Conservation (phyloP, 2,329 filamentous ascomycete genomes). For the Pseudocercospora fijiensis region DNA sequence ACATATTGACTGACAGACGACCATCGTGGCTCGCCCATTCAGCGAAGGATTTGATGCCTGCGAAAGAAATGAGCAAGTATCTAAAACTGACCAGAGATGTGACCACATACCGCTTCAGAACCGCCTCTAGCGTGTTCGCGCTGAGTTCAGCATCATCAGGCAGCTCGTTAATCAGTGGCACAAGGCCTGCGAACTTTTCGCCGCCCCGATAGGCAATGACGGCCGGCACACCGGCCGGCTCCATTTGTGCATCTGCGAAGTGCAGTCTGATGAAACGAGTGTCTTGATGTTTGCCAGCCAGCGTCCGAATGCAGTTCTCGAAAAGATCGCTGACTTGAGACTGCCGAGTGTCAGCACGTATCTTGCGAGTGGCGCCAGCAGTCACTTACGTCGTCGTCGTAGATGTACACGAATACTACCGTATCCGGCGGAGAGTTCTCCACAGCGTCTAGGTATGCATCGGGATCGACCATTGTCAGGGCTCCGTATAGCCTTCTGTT, state of each 20-base stretch:
- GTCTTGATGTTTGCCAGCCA: constrained; percentile 69
- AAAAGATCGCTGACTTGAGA: constrained; percentile 76
- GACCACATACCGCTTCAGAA: constrained; percentile 52
- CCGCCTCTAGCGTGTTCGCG: constrained; percentile 56
- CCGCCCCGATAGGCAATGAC: constrained; percentile 85
- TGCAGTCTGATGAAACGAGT: constrained; percentile 89
- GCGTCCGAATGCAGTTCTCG: constrained; percentile 71
- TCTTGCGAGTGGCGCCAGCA: background rate
- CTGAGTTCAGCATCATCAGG: constrained; percentile 58
- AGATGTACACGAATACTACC: constrained; percentile 88
- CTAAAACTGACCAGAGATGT: background rate
- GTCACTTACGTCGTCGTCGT: constrained; percentile 73
- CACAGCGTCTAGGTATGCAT: constrained; percentile 92
- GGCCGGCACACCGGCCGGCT: constrained; percentile 81
- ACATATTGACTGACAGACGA: background rate
- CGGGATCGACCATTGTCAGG: constrained; percentile 80
- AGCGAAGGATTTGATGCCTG: constrained; percentile 14
- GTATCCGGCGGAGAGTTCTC: constrained; percentile 82
- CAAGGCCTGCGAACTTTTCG: constrained; percentile 85
- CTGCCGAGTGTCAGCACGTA: constrained; percentile 47
- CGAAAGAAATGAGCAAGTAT: background rate
- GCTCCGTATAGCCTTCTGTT: constrained; percentile 72
- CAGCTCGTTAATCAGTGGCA: constrained; percentile 82
- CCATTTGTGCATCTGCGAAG: constrained; percentile 90
- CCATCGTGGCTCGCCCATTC: background rate